Base-by-base conservation (phyloP, 2,329 filamentous ascomycete genomes). In the Monosporascus ibericus region DNA sequence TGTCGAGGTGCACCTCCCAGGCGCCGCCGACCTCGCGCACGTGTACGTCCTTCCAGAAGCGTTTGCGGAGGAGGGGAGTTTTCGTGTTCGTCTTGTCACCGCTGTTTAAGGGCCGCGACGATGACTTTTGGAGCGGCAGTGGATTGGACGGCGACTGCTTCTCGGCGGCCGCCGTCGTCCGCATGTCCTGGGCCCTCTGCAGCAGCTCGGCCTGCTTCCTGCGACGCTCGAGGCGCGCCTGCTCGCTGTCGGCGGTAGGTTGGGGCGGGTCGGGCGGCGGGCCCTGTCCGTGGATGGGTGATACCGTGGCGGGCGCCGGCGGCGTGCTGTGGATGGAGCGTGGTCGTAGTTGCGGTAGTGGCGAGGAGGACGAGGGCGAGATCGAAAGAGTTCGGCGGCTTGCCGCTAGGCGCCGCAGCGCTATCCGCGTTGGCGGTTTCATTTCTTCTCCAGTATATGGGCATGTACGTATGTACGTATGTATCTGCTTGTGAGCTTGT, bases 41-140 rank as follows among this genome's bases (percentile, higher is more conserved):
- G 55, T 78, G 70, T 1, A 94, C 90, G 65, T 94, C 81, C 69
- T 87, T 90, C 92, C 92, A 97, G 74, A 96, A 96, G 50, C 92
- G 81, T 74, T 85, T 88, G 65, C 77, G 78, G 64, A 85, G 76
- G 52, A 80, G 65, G 37, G 60, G 58, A 18, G 6, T 48, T 22
- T 36, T 66, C 2, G 76, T 59, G 54, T 70, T 73, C 36, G 62
- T 65, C 36, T 61, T 61, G 18, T 59, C 63, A 0, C 64, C 39
- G 50, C 53, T 57, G 48, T 24, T 40, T 14, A 11, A 34, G 5
- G 11, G 11, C 30, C 30, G 11, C 30, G 30, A 34, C 11, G 27
- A 11, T 27, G 8, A 11, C 27, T 9, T 8, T 9, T 27, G 27
- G 27, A 9, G 27, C 27, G 27, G 6, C 27, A 11, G 30, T 34